Evolutionary conservation across 2,329 filamentous ascomycete species (phyloP), one percentile per base, ranked within the genome.

Genomic region (Aspergillus sergii): DNA sequence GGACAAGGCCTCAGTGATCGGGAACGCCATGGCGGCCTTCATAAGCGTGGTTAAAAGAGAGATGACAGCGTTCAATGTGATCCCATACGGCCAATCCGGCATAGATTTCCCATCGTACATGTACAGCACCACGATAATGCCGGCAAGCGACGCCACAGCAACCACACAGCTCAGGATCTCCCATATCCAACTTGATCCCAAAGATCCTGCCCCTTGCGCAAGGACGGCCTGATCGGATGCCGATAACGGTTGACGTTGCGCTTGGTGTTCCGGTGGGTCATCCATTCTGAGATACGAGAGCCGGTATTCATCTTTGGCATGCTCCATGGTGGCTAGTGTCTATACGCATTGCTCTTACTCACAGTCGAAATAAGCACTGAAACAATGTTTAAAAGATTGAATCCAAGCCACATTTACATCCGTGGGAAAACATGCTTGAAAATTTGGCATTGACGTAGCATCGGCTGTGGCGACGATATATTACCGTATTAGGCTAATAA

Each of bases 71-170:
- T 79, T 79, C 39, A 78, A 67, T 0, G 70, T 75, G 26, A 76
- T 72, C 10, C 68, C 70, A 30, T 75, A 63, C 0, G 75, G 72
- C 74, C 76, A 78, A 16, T 75, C 63, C 1, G 71, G 69, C 30
- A 78, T 61, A 1, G 68, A 60, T 19, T 72, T 61, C 21, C 73
- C 66, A 55, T 77, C 62, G 19, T 74, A 72, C 7, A 60, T 59
- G 7, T 68, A 53, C 7, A 81, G 65, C 12, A 79, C 67, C 4
- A 64, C 69, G 21, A 79, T 65, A 10, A 80, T 80, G 4, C 69
- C 70, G 7, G 59, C 69, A 58, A 81, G 73, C 57, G 76, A 75
- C 0, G 70, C n/a, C 2, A 78, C 70, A 23, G 76, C 76, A 9
- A 71, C 68, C 0, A 68, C 46, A 64, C 65, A 68, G 45, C 68